Conservation (phyloP, 768 basidiomycete species). For the Rhizopogon salebrosus region DNA sequence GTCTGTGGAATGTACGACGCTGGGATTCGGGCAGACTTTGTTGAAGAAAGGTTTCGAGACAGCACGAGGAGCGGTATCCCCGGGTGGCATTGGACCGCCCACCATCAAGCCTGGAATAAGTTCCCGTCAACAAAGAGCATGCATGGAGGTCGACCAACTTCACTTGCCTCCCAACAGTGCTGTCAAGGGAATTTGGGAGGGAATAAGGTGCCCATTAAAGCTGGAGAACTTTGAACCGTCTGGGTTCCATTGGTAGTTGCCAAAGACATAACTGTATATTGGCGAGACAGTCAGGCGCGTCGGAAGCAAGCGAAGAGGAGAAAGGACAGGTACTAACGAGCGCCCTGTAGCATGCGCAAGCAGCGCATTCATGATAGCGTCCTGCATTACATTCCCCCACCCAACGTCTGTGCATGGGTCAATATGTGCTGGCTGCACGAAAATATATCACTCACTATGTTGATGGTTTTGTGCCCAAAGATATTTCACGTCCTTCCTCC, state of each 20-base stretch:
- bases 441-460: conserved; percentile 24
- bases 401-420: conserved; percentile 25
- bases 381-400: conserved; percentile 39
- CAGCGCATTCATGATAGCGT: conserved; percentile 30
- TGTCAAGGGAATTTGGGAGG: conserved; percentile 37
- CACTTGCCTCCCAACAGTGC: conserved; percentile 32
- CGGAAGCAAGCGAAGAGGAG: not conserved
- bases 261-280: conserved; percentile 33
- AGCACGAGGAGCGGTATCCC: conserved; percentile 27
- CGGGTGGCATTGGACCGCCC: conserved; percentile 32
- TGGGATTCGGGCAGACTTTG: conserved; percentile 35
- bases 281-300: conserved; percentile 3
- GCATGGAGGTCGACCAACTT: not conserved
- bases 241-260: conserved; percentile 38
- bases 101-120: conserved; percentile 33
- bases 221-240: conserved; percentile 30
- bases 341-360: conserved; percentile 30
- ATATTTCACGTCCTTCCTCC: conserved; percentile 31
- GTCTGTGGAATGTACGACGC: conserved; percentile 23
- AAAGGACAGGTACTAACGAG: conserved; percentile 21
- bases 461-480: conserved; percentile 45
- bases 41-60: conserved; percentile 34
- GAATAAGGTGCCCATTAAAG: conserved; percentile 31
- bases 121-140: not conserved
- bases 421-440: not conserved